These are phyloP conservation scores for Colletotrichum tamarilloi DNA, from an alignment of 2,329 filamentous ascomycete species.

Conservation along the genomic window DNA sequence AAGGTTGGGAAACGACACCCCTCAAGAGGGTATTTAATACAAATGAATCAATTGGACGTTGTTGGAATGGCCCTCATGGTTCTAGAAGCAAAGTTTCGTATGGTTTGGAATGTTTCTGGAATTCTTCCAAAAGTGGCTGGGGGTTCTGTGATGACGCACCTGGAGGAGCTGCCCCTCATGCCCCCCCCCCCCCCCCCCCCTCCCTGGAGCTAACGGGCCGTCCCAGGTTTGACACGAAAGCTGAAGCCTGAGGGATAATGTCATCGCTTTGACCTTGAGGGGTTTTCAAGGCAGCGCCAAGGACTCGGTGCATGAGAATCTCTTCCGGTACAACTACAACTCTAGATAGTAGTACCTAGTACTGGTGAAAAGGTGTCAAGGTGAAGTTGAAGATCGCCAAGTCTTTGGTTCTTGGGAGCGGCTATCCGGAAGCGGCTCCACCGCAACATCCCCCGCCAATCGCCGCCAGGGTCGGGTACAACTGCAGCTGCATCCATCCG, in stretches of 20 bases:
- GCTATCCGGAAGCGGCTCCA: constrained; percentile 31
- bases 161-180: background rate
- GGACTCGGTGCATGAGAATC: too few species aligned
- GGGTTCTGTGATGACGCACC: background rate
- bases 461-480: constrained; percentile 8
- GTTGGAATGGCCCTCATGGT: background rate
- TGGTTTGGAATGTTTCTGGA: background rate
- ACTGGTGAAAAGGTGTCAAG: background rate
- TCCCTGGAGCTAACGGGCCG: constrained; percentile 6
- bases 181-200: background rate
- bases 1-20: background rate
- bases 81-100: too few species aligned
- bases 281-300: background rate
- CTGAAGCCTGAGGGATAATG: background rate
- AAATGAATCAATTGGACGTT: background rate
- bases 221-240: background rate
- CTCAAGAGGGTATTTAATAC: too few species aligned
- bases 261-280: background rate
- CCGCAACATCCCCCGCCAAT: constrained; percentile 18
- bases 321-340: background rate
- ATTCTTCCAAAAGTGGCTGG: background rate
- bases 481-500: constrained; percentile 17
- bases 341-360: background rate
- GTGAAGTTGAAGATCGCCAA: constrained; percentile 11
- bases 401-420: constrained; percentile 12